A percentile compares a stretch with the other conserved stretches of the same genome.
Conservation (phyloP, 2,329 filamentous ascomycete genomes). For the Botrytis squamosa region DNA sequence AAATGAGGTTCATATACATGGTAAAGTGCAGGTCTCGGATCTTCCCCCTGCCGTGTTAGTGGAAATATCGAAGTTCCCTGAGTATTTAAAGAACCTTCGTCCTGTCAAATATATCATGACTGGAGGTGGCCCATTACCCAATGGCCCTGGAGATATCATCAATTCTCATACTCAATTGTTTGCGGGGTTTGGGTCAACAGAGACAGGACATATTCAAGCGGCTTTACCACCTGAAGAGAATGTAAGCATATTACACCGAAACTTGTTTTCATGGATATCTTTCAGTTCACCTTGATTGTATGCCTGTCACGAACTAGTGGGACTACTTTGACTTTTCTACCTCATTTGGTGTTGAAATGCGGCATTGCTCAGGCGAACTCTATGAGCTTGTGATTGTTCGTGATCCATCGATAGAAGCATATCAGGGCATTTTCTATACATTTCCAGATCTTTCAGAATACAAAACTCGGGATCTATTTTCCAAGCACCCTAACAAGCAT, state of each 20-base stretch:
- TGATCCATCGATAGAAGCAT: constrained; percentile 17
- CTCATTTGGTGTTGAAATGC: constrained; percentile 3
- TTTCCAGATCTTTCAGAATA: constrained; percentile 41
- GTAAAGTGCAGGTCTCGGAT: neutral
- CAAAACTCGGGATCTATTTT: constrained; percentile 42
- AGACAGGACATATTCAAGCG: neutral
- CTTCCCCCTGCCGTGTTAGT: constrained; percentile 9
- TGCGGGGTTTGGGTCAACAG: constrained; percentile 5
- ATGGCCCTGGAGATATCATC: constrained; percentile 1
- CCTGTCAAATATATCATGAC: neutral
- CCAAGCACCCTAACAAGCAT: constrained; percentile 40
- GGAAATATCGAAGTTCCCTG: constrained; percentile 5
- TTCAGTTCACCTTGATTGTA: neutral
- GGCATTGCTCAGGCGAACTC: neutral
- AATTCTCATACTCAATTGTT: neutral
- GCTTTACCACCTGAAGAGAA: neutral
- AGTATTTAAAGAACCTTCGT: constrained; percentile 9
- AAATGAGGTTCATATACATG: constrained; percentile 7
- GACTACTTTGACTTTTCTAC: constrained; percentile 18
- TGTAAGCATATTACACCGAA: neutral
- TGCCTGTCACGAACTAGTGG: neutral
- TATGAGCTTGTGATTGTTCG: constrained; percentile 36
- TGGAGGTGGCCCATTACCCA: constrained; percentile 9
- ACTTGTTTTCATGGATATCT: neutral
- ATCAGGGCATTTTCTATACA: constrained; percentile 39